Conservation (phyloP, 176 grass and related monocot species). For the Dendrocalamus sinicus region DNA sequence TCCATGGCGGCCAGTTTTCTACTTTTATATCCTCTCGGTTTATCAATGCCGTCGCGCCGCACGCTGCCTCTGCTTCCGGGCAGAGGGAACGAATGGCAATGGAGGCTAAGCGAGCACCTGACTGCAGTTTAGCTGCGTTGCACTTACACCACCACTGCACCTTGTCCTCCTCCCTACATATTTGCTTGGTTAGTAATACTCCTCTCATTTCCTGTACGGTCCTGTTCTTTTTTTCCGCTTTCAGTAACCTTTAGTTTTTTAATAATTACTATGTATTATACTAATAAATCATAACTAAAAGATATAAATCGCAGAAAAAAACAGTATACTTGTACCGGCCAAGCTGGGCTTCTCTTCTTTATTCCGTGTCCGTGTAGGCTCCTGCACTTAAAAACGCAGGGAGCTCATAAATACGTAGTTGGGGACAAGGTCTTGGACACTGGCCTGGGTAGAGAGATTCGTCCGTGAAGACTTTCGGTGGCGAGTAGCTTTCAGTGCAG, state of each 20-base stretch:
- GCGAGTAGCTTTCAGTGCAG: slow-evolving; percentile 17
- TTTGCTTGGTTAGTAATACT: neutral
- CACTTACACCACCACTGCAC: neutral
- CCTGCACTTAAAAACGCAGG: neutral
- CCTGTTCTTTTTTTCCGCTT: too few relatives aligned
- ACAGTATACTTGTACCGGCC: too few relatives aligned
- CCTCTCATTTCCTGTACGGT: neutral
- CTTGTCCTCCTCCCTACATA: neutral
- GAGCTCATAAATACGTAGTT: slow-evolving; percentile 17
- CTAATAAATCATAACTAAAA: too few relatives aligned
- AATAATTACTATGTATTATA: too few relatives aligned
- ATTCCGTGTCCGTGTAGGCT: slow-evolving; percentile 15
- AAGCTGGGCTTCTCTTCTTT: neutral
- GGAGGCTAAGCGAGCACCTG: neutral
- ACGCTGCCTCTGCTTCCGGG: neutral
- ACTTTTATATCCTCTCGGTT: slow-evolving; percentile 1
- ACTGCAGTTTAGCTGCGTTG: neutral
- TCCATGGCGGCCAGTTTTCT: slow-evolving; percentile 28
- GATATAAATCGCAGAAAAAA: too few relatives aligned
- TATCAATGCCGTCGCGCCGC: neutral
- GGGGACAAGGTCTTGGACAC: neutral
- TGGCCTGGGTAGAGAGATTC: too few relatives aligned
- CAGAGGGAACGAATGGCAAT: neutral
- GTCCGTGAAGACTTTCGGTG: neutral
- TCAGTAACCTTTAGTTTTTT: too few relatives aligned